phyloP scores from a whole-genome alignment of 2,329 filamentous ascomycete species.

The Moelleriella libera region DNA sequence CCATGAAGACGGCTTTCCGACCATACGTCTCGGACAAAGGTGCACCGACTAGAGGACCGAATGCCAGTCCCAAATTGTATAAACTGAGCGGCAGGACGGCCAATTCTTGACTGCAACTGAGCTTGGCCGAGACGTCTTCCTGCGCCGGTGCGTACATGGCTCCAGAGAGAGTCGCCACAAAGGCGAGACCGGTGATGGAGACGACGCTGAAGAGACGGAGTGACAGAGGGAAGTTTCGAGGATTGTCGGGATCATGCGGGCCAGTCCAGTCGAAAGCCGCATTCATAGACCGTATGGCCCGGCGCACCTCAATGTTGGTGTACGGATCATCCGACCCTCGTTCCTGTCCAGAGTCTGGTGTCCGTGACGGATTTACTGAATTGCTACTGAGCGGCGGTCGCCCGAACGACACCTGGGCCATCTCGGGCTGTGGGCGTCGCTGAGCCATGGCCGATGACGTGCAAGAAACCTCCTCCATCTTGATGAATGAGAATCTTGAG shows the following conservation, averaged over 20 bases:
- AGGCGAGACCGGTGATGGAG: constrained; percentile 56
- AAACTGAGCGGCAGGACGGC: constrained; percentile 13
- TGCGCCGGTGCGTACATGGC: constrained; percentile 18
- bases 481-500: background rate
- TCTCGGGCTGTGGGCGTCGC: constrained; percentile 1
- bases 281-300: constrained; percentile 11
- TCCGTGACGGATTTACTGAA: background rate
- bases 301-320: constrained; percentile 5
- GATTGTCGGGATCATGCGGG: constrained; percentile 57
- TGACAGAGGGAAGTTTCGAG: constrained; percentile 65
- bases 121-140: constrained; percentile 8
- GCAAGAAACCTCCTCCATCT: background rate
- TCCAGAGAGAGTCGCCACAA: constrained; percentile 23
- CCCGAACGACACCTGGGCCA: constrained; percentile 1
- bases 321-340: background rate
- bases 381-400: background rate
- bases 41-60: constrained; percentile 55
- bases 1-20: constrained; percentile 24
- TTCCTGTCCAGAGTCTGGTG: background rate
- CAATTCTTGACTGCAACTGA: constrained; percentile 7
- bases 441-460: background rate
- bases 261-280: constrained; percentile 14
- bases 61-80: constrained; percentile 14
- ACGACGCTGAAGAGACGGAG: constrained; percentile 71
- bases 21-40: constrained; percentile 63